A percentile compares a stretch with the other conserved stretches of the same genome.
These are phyloP conservation scores for Nitzschia putrida DNA, from an alignment of 108 stramenopile species.

Conservation along the genomic window DNA sequence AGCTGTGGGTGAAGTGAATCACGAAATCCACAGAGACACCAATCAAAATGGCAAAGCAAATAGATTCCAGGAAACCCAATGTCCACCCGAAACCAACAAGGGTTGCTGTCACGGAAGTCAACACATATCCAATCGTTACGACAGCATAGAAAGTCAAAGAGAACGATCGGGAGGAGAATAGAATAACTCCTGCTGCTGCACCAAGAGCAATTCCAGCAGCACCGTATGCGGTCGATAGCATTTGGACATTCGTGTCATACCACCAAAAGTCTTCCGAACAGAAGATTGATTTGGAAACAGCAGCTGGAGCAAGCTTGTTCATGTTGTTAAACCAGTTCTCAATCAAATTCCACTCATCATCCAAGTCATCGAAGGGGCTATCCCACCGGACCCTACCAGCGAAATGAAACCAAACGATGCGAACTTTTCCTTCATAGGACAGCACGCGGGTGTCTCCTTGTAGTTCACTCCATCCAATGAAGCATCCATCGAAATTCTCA, in stretches of 20 bases:
- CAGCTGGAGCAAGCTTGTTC: slow-evolving; percentile 25
- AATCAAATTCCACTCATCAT: slow-evolving; percentile 44
- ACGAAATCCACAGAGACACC: slow-evolving; percentile 59
- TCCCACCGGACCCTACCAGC: slow-evolving; percentile 33
- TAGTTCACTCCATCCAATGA: slow-evolving; percentile 24
- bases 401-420: slow-evolving; percentile 36
- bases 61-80: slow-evolving; percentile 50
- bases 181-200: slow-evolving; percentile 43
- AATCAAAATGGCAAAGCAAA: slow-evolving; percentile 64
- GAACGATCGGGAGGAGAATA: slow-evolving; percentile 48
- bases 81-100: slow-evolving; percentile 55
- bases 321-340: slow-evolving; percentile 45
- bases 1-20: slow-evolving; percentile 60
- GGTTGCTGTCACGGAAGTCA: slow-evolving; percentile 52
- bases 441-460: slow-evolving; percentile 20
- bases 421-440: slow-evolving; percentile 32
- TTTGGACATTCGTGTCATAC: slow-evolving; percentile 55
- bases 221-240: slow-evolving; percentile 41
- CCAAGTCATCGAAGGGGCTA: slow-evolving; percentile 34
- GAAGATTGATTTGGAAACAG: slow-evolving; percentile 30
- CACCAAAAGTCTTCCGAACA: slow-evolving; percentile 48
- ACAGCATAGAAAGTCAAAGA: slow-evolving; percentile 43
- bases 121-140: slow-evolving; percentile 48
- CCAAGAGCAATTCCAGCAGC: slow-evolving; percentile 45
- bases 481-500: slow-evolving; percentile 49